Percentiles rank a stretch among this genome's conserved stretches.
phyloP scores from a whole-genome alignment of 352 stramenopile genomes.

The Blastocystis sp. region DNA sequence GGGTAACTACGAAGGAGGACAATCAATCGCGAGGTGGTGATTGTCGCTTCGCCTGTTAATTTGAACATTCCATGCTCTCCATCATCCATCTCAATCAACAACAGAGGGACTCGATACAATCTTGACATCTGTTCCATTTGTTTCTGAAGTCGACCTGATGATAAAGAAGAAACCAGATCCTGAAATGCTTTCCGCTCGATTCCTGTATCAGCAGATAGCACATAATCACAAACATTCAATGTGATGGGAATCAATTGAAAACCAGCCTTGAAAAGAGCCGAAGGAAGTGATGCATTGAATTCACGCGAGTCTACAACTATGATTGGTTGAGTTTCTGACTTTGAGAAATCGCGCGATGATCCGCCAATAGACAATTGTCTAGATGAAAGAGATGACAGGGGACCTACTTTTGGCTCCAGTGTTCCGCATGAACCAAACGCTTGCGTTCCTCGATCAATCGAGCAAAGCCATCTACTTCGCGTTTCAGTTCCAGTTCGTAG shows the following conservation, averaged over 20 bases:
- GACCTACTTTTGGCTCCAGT: neutral
- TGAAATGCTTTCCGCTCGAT: slow-evolving; percentile 24
- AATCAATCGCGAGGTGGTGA: neutral
- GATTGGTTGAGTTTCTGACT: neutral
- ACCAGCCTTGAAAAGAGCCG: neutral
- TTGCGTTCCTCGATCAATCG: slow-evolving; percentile 28
- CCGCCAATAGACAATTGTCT: neutral
- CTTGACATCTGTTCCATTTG: slow-evolving; percentile 54
- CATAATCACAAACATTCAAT: slow-evolving; percentile 39
- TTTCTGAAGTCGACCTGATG: slow-evolving; percentile 20
- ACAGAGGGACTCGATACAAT: neutral
- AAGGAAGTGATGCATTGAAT: slow-evolving; percentile 10
- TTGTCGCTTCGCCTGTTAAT: neutral
- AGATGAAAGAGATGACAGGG: neutral
- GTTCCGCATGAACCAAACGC: neutral
- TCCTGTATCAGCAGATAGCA: slow-evolving; percentile 4
- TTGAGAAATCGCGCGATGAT: neutral
- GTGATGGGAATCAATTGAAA: slow-evolving; percentile 30
- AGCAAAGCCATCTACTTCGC: slow-evolving; percentile 9
- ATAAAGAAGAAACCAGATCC: slow-evolving; percentile 25
- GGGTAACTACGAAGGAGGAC: slow-evolving; percentile 27
- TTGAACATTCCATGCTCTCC: neutral
- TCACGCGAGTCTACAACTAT: slow-evolving; percentile 44
- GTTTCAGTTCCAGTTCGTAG: slow-evolving; percentile 7
- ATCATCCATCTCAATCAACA: slow-evolving; percentile 23